Percentiles rank a stretch among this genome's conserved stretches.
These are phyloP conservation scores for Linnemannia exigua DNA, from an alignment of 192 early-diverging fungal species.

Conservation along the genomic window DNA sequence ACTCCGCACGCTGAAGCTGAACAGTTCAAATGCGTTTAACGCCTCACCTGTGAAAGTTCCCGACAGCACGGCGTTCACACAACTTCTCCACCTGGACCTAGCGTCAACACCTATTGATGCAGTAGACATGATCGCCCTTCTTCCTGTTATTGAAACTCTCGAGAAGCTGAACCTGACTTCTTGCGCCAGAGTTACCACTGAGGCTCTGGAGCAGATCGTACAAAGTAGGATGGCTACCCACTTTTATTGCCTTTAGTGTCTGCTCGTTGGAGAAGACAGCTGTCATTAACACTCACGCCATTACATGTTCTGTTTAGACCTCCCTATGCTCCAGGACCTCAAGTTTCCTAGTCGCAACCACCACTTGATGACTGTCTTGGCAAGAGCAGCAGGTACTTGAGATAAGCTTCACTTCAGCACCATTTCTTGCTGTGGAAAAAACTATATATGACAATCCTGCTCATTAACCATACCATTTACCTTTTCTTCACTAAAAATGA, in stretches of 20 bases:
- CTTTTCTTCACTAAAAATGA: background rate
- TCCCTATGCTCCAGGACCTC: conserved; percentile 49
- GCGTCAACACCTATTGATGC: conserved; percentile 23
- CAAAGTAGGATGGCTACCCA: background rate
- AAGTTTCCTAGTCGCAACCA: conserved; percentile 67
- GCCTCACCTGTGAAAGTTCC: conserved; percentile 26
- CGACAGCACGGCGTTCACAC: background rate
- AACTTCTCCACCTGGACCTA: conserved; percentile 22
- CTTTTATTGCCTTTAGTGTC: no score
- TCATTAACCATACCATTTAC: background rate
- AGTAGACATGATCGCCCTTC: conserved; percentile 13
- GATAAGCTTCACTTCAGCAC: no score
- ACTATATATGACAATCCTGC: background rate
- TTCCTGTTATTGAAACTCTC: conserved; percentile 2
- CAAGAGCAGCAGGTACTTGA: conserved; percentile 47
- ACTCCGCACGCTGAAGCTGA: conserved; percentile 41
- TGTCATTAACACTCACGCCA: background rate
- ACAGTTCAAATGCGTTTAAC: conserved; percentile 40
- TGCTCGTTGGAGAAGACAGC: no score
- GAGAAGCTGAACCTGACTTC: conserved; percentile 27
- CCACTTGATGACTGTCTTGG: conserved; percentile 59
- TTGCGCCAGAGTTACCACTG: conserved; percentile 5
- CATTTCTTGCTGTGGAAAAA: background rate
- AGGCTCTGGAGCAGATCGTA: conserved; percentile 18
- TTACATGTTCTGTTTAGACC: conserved; percentile 23